Evolutionary conservation across 1,284 basidiomycete genomes (phyloP).

Genomic region (Wolfiporia cocos): DNA sequence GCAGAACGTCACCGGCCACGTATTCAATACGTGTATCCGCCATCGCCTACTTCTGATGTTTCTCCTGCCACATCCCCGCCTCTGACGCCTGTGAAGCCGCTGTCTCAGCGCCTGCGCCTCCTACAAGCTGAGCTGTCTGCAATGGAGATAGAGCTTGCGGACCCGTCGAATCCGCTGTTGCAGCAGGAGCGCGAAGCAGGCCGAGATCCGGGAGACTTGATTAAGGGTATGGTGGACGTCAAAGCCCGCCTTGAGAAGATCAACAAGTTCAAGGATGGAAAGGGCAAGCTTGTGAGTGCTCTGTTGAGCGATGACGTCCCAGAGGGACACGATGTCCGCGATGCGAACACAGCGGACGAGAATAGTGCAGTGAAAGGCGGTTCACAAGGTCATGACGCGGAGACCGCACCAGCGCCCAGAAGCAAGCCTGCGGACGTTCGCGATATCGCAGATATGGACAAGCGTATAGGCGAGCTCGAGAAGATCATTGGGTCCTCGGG

Average conservation of each 20-base stretch:
- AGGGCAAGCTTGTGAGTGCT: conserved; percentile 57
- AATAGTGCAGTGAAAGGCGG: too few relatives aligned
- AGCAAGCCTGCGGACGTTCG: conserved; percentile 26
- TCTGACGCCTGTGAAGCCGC: conserved; percentile 29
- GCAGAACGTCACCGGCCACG: conserved; percentile 42
- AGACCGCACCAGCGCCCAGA: conserved; percentile 7
- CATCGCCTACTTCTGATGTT: conserved; percentile 46
- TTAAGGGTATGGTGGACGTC: conserved; percentile 70
- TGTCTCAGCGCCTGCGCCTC: conserved; percentile 54
- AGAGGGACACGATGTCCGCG: conserved; percentile 5
- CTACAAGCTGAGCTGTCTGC: conserved; percentile 60
- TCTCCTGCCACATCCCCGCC: conserved; percentile 16
- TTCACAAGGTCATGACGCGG: too few relatives aligned
- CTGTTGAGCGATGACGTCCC: conserved; percentile 40
- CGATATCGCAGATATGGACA: conserved; percentile 69
- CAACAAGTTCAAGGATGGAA: conserved; percentile 55
- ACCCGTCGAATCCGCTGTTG: conserved; percentile 62
- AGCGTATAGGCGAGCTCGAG: conserved; percentile 76
- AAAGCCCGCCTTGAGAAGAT: conserved; percentile 63
- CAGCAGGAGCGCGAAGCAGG: conserved; percentile 45
- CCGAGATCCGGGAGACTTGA: conserved; percentile 69
- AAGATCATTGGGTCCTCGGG: conserved; percentile 72
- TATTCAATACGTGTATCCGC: conserved; percentile 60
- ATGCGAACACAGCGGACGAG: conserved; percentile 15
- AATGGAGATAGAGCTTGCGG: conserved; percentile 63